Evolutionary conservation across 129 eudicot genomes (phyloP), one percentile per base, ranked within the genome.

Genomic region (Flaveria ramosissima): DNA sequence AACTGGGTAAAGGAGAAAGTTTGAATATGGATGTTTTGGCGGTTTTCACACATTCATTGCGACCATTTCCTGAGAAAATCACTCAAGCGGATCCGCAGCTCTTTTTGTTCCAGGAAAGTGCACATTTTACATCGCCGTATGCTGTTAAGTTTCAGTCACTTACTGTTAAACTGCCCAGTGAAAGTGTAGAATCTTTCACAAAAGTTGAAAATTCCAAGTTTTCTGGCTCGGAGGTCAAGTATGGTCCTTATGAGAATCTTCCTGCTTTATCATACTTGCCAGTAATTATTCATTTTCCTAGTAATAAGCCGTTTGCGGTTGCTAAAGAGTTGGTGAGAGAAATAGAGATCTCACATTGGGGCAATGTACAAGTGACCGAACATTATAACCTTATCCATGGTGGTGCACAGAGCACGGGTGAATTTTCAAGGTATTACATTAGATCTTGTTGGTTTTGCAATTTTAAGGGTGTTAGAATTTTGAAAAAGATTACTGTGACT

Each of bases 271-370:
- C 96, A 3, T 85, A 87, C 78, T 26, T 83, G 45, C 90, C 94
- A 13, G 81, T 95, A 17, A 67, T 73, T 21, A 78, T 95, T 73
- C 99, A 95, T 56, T 91, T 83, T 82, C 90, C 86, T 57, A 87
- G 82, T 82, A 89, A 89, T 80, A 82, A 77, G 27, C 97, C 99
- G 16, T 84, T 89, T 71, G 83, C 88, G 4, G 86, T 95, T 65
- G 94, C 99, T 60, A 75, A 85, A 78, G 96, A 89, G 83, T 85
- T 95, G 85, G 88, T 95, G 47, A 84, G 94, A 64, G 99, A 95
- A 89, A 91, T 95, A 71, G 99, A 95, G 80, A 83, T 95, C 71
- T 95, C 99, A n/a, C 99, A 95, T 71, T 95, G 99, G 99, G 99
- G 99, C 21, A 95, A 88, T 84, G 89, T 95, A 53, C 97, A 91